Base-by-base conservation (phyloP, 2,329 filamentous ascomycete genomes). In the Botrytis sinoallii region DNA sequence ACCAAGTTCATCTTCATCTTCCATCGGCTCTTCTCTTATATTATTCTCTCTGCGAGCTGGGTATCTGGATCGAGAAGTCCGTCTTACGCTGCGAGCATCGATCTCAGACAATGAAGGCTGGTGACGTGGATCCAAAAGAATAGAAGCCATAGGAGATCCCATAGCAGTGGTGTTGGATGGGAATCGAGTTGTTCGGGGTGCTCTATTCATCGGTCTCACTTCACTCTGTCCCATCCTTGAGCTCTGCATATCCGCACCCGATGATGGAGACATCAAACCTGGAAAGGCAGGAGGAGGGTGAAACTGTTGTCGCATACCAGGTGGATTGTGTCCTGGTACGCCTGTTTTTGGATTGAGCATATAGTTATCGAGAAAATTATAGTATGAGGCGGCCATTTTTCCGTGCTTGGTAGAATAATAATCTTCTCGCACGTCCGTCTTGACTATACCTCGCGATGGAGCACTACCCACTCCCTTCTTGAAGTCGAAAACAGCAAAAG, bases 361-460 rank as follows among this genome's bases (percentile, higher is more conserved):
- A 79, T 99, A 99, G 78, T 97, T 95, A 80, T 98, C 94, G 74
- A 98, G 85, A 82, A 99, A 99, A 3, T 95, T 94, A 79, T 96
- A 95, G 81, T 98, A 96, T 0, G 95, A 98, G 25, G 94, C 93
- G n/a, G 96, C 91, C 93, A 99, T 97, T 84, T 99, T 99, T 76
- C 95, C 93, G 79, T 99, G 95, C 80, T 98, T 98, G 16, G 94
- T 94, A 35, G 93, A 91, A 80, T 96, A 98, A 81, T 98, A 98
- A 78, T 98, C 95, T 74, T 96, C 93, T 18, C 96, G 90, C 16
- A 94, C 88, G 80, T 94, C 83, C 18, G 82, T 83, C 55, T 75
- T 77, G 68, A 83, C 81, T 35, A 25, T 55, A 25, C 64, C 64
- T 63, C 82, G 81, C 7, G 84, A 84, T n/a, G 83, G 82, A 59